These are phyloP conservation scores for Barnettozyma vustinii DNA, from an alignment of 805 yeast genomes.

Conservation along the genomic window DNA sequence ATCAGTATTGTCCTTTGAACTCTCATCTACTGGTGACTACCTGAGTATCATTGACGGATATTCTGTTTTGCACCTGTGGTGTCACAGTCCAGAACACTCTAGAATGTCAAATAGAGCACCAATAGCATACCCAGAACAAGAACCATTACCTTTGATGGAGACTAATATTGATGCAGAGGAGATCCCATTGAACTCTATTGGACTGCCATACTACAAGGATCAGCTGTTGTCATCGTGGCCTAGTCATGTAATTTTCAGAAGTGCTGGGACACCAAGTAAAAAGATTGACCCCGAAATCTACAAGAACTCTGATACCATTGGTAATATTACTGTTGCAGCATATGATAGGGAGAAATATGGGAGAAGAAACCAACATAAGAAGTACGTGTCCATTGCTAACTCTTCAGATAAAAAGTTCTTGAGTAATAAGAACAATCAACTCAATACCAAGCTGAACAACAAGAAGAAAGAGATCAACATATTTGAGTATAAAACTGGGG, in stretches of 20 bases:
- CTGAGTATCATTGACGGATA: conserved; percentile 58
- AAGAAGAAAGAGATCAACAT: conserved; percentile 20
- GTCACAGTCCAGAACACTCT: conserved; percentile 39
- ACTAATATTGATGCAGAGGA: conserved; percentile 36
- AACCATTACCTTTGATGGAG: conserved; percentile 29
- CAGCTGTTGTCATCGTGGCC: conserved; percentile 81
- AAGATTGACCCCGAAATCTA: conserved; percentile 43
- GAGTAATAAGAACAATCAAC: conserved; percentile 40
- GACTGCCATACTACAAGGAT: conserved; percentile 82
- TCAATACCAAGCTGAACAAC: conserved; percentile 10
- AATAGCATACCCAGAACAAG: conserved; percentile 52
- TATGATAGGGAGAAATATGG: conserved; percentile 58
- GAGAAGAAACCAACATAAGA: conserved; percentile 42
- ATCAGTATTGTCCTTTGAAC: conserved; percentile 26
- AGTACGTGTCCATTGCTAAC: conserved; percentile 36
- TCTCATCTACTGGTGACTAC: conserved; percentile 64
- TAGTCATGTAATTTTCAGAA: conserved; percentile 51
- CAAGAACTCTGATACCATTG: conserved; percentile 30
- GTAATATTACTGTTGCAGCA: conserved; percentile 37
- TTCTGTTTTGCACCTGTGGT: conserved; percentile 53
- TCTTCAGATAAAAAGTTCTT: conserved; percentile 42
- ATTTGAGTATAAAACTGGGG: conserved; percentile 28
- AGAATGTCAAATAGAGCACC: conserved; percentile 39
- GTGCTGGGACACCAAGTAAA: conserved; percentile 54
- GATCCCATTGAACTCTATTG: conserved; percentile 65